Base-by-base conservation (phyloP, 768 basidiomycete species). In the Amanita fuliginea region DNA sequence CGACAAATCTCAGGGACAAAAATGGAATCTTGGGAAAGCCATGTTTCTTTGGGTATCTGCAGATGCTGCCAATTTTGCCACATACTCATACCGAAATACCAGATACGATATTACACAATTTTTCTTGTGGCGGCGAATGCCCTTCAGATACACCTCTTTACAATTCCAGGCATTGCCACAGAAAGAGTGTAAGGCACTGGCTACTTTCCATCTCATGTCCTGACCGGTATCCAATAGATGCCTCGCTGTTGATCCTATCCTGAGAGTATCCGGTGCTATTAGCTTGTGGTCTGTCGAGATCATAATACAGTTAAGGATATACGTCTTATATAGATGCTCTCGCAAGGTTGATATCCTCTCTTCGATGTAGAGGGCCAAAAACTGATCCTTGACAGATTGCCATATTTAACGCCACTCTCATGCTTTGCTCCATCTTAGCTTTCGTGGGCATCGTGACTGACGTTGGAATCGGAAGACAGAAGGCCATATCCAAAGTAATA, bases 31-130 rank as follows among this genome's bases (percentile, higher is more conserved):
- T 18, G 60, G 65, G 21, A 70, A 68, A 59, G 59, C 59, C 28
- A 65, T 73, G 67, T 74, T 66, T 53, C 56, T 72, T 28, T 71
- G 67, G 67, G 72, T 70, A 50, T 46, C 60, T 51, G 6, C 10
- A 14, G 10, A 19, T 33, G 14, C 10, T 46, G n/a, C 14, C 44
- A 6, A 14, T 34, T 2, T 42, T 26, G 10, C 6, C 5, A 28
- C 5, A 7, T 19, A 28, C 24, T 34, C 9, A 32, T 10, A 8
- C 28, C 18, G 3, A 33, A 11, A n/a, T 11, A 3, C 10, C 46
- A 75, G 73, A 69, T 75, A 24, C 65, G 73, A 39, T 75, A 75
- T 53, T 75, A 73, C 54, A 73, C 69, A 28, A 64, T 74, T 16
- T 58, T 63, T 4, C 65, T 73, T 9, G 55, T 73, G 1, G 51